Percentiles rank a stretch among this genome's conserved stretches.
phyloP scores from a whole-genome alignment of 306 rosid species.

The Potentilla sterilis region DNA sequence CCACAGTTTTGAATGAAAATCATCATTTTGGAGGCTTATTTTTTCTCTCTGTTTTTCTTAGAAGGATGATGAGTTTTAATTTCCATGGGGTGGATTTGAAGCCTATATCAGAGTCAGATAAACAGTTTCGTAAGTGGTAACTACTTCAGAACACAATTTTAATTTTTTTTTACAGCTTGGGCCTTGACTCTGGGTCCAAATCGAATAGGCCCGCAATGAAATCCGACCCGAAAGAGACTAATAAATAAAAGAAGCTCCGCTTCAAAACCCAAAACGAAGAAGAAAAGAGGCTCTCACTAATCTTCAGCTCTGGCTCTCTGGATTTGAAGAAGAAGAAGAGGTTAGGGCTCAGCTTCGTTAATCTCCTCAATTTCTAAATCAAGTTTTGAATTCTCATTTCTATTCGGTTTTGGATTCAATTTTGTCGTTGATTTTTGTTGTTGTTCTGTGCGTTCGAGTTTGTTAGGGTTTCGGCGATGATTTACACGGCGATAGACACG shows the following conservation, averaged over 20 bases:
- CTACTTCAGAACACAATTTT: no score
- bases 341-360: neutral
- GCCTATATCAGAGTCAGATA: no score
- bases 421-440: neutral
- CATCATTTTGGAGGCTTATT: no score
- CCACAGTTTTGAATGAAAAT: no score
- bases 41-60: no score
- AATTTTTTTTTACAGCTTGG: no score
- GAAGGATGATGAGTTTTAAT: no score
- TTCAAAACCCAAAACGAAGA: neutral
- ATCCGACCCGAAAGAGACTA: neutral
- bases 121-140: no score
- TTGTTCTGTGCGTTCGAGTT: neutral
- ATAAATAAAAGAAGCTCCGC: neutral
- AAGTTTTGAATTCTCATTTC: neutral
- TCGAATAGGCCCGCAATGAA: neutral
- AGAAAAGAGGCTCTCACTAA: neutral
- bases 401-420: neutral
- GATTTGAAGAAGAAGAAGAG: neutral
- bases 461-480: slow-evolving; percentile 42
- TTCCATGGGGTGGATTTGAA: no score
- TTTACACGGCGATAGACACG: slow-evolving; percentile 83
- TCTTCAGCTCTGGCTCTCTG: neutral
- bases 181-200: no score
- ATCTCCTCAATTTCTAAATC: no score